Percentiles rank a stretch among this genome's conserved stretches.
These are phyloP conservation scores for Boletus rex-veris DNA, from an alignment of 768 basidiomycete species.

Conservation along the genomic window DNA sequence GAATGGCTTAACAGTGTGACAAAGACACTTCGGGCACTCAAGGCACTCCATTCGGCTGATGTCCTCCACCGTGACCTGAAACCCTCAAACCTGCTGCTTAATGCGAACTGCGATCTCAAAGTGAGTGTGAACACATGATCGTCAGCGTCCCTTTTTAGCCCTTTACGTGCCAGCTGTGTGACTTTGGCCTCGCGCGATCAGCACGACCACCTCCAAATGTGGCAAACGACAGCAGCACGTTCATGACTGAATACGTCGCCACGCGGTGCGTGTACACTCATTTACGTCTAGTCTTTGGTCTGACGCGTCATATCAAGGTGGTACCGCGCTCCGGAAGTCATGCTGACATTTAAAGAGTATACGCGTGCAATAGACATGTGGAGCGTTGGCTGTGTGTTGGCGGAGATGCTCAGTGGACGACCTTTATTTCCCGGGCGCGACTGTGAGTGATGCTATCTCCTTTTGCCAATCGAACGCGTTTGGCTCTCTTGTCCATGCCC, in stretches of 20 bases:
- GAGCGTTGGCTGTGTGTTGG: conserved; percentile 83
- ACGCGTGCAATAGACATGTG: conserved; percentile 85
- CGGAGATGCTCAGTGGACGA: conserved; percentile 90
- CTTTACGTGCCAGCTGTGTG: conserved; percentile 54
- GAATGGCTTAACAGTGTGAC: background rate
- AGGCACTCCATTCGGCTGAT: conserved; percentile 92
- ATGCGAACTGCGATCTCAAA: conserved; percentile 96
- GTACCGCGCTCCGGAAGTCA: conserved; percentile 98
- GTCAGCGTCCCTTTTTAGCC: background rate
- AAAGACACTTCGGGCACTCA: conserved; percentile 86
- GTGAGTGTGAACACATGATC: conserved; percentile 38
- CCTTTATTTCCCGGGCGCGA: conserved; percentile 95
- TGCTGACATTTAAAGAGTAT: conserved; percentile 97
- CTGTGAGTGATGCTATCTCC: conserved; percentile 42
- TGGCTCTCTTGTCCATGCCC: too few relatives aligned
- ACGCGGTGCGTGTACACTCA: conserved; percentile 54
- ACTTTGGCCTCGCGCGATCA: conserved; percentile 84
- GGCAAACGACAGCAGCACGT: conserved; percentile 72
- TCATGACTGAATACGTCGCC: conserved; percentile 94
- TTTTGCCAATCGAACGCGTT: too few relatives aligned
- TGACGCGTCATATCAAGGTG: conserved; percentile 47
- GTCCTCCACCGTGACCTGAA: conserved; percentile 96
- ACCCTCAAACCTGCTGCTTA: conserved; percentile 91
- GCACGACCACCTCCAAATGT: conserved; percentile 71
- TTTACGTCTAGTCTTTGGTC: background rate